Conservation (phyloP, 257 asterid species). For the Nicotiana undulata region DNA sequence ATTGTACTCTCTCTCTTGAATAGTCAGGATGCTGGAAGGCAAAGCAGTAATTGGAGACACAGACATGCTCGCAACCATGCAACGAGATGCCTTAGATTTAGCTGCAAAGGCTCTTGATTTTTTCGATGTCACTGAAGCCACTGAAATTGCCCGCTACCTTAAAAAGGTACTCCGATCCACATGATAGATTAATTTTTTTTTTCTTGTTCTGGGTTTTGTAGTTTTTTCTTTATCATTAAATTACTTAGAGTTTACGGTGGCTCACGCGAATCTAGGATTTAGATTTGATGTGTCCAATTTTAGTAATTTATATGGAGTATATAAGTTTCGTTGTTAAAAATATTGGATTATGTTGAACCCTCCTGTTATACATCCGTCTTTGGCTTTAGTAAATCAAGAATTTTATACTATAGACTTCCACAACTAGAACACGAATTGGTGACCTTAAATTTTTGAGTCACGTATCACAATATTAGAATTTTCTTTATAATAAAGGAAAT, state of each 20-base stretch:
- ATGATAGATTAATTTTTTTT: not conserved
- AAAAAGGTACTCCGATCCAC: slow-evolving; percentile 53
- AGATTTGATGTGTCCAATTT: no score
- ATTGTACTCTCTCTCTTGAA: not conserved
- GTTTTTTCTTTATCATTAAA: not conserved
- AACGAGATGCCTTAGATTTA: slow-evolving; percentile 65
- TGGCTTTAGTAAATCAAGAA: not conserved
- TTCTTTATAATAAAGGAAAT: not conserved
- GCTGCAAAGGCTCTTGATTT: slow-evolving; percentile 83
- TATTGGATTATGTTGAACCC: not conserved
- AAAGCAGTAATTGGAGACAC: slow-evolving; percentile 79
- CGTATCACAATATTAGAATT: not conserved
- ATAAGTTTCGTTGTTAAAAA: no score
- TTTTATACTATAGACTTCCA: not conserved
- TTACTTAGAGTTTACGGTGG: not conserved
- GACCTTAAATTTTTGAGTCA: not conserved
- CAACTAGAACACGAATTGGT: not conserved
- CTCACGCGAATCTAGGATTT: no score
- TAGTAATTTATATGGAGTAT: no score
- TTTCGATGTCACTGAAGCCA: slow-evolving; percentile 82
- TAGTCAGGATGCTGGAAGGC: slow-evolving; percentile 56
- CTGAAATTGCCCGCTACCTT: slow-evolving; percentile 68
- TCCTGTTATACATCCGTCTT: not conserved
- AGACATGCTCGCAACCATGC: slow-evolving; percentile 66
- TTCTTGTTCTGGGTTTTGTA: not conserved